phyloP scores from a whole-genome alignment of 768 basidiomycete genomes.

The Tephrocybe sp. region DNA sequence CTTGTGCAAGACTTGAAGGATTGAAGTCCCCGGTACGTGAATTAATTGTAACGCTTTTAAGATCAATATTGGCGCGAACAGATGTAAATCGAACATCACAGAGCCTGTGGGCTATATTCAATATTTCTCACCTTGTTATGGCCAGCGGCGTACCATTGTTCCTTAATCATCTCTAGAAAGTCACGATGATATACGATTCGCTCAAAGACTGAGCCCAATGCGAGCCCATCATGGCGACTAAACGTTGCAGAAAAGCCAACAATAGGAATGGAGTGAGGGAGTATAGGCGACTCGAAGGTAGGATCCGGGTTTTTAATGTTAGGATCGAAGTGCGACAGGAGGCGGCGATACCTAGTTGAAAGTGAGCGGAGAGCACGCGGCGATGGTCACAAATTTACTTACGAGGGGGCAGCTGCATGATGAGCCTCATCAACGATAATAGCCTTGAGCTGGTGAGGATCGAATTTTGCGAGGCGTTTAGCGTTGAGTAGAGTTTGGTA shows the following conservation, averaged over 20 bases:
- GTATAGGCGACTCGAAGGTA: slow-evolving; percentile 30
- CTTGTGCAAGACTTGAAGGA: slow-evolving; percentile 70
- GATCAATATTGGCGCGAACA: slow-evolving; percentile 70
- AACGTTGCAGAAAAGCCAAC: slow-evolving; percentile 97
- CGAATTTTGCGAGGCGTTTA: slow-evolving; percentile 71
- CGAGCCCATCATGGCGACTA: slow-evolving; percentile 85
- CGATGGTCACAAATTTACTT: slow-evolving; percentile 25
- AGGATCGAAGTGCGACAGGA: slow-evolving; percentile 81
- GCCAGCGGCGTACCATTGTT: slow-evolving; percentile 62
- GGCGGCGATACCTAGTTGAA: slow-evolving; percentile 60
- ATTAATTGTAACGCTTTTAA: slow-evolving; percentile 66
- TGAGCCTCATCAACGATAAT: slow-evolving; percentile 93
- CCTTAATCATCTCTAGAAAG: slow-evolving; percentile 90
- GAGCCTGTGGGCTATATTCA: slow-evolving; percentile 51
- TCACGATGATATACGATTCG: slow-evolving; percentile 90
- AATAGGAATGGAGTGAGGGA: slow-evolving; percentile 64
- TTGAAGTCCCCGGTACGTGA: slow-evolving; percentile 78
- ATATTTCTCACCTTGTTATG: slow-evolving; percentile 16
- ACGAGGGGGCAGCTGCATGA: slow-evolving; percentile 92
- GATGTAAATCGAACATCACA: slow-evolving; percentile 85
- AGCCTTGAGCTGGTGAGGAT: slow-evolving; percentile 62
- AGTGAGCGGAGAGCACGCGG: not conserved
- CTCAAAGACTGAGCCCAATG: slow-evolving; percentile 86
- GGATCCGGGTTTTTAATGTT: slow-evolving; percentile 56
- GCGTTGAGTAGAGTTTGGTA: slow-evolving; percentile 78